These are phyloP conservation scores for Geranomyces michiganensis DNA, from an alignment of 192 early-diverging fungal genomes.

Conservation along the genomic window DNA sequence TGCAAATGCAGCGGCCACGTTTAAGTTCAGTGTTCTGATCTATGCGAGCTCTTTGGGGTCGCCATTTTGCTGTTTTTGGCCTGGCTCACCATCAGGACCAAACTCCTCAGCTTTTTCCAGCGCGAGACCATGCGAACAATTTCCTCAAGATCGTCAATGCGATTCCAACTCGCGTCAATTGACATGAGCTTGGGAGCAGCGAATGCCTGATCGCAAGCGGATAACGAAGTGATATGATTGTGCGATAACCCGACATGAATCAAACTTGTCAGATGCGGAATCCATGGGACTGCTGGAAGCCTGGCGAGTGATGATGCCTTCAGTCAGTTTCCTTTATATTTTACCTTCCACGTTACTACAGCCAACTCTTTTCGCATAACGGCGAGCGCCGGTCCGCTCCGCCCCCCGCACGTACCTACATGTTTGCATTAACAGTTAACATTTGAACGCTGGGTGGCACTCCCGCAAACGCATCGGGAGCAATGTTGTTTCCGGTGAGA, in stretches of 20 bases:
- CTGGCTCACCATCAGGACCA: slow-evolving; percentile 7
- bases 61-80: too few species aligned
- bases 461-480: background rate
- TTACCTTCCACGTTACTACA: too few species aligned
- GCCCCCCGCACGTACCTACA: background rate
- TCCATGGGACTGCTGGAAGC: background rate
- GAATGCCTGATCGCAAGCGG: background rate
- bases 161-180: slow-evolving; percentile 14
- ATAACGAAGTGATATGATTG: background rate
- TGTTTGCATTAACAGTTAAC: slow-evolving; percentile 7
- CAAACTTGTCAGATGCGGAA: slow-evolving; percentile 1
- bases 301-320: too few species aligned
- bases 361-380: background rate
- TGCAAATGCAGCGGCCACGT: background rate
- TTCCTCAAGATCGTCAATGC: background rate
- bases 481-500: slow-evolving; percentile 11
- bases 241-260: slow-evolving; percentile 2
- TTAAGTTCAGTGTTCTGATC: too few species aligned
- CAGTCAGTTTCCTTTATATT: too few species aligned
- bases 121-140: background rate
- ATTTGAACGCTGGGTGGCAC: slow-evolving; percentile 3
- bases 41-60: too few species aligned
- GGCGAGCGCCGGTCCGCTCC: background rate
- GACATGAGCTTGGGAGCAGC: slow-evolving; percentile 1
- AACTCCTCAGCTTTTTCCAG: slow-evolving; percentile 15